Base-by-base conservation (phyloP, 331 rosid species). In the Pyrus hybrid region DNA sequence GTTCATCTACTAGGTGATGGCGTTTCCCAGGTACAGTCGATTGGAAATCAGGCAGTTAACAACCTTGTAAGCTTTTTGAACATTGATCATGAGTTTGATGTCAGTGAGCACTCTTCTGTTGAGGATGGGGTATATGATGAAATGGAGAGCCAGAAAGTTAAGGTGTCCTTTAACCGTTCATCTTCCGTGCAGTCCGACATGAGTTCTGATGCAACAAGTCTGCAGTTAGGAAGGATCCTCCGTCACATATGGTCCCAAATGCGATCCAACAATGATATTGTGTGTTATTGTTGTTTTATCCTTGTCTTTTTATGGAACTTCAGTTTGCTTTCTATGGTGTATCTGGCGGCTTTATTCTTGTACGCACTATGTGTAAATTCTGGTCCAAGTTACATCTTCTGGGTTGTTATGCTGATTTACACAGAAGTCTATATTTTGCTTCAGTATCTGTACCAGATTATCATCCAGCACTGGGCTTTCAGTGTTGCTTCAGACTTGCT, bases 41-140 rank as follows among this genome's bases (percentile, higher is more conserved):
- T 95, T 70, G 99, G 99, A 85, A 95, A 92, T 86, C 93, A 86
- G 86, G 98, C 99, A 47, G 97, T 95, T 70, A 91, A 83, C 84
- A 92, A 92, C 85, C 85, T 95, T 35, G 96, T 84, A 76, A 92
- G 70, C 83, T 91, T 90, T 85, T 85, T 95, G 85, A 95, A 95
- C 80, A 90, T 95, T 66, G 82, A 86, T 54, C 91, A 37, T 73
- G 91, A 89, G 62, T 84, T 82, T 76, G 96, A 87, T 68, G 76
- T 76, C 65, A 83, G 75, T 81, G 96, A 85, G 56, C 88, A 83
- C 63, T 76, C 84, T 63, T 82, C 79, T 77, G 32, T 64, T 60
- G 96, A 85, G 83, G 91, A 91, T 79, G 82, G 68, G 62, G 80
- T 88, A 7, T 91, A 86, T 77, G 96, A 91, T 28, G 91, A 91